A percentile compares a stretch with the other conserved stretches of the same genome.
Evolutionary conservation across 345 rosid genomes (phyloP).

Genomic region (Camelina neglecta): DNA sequence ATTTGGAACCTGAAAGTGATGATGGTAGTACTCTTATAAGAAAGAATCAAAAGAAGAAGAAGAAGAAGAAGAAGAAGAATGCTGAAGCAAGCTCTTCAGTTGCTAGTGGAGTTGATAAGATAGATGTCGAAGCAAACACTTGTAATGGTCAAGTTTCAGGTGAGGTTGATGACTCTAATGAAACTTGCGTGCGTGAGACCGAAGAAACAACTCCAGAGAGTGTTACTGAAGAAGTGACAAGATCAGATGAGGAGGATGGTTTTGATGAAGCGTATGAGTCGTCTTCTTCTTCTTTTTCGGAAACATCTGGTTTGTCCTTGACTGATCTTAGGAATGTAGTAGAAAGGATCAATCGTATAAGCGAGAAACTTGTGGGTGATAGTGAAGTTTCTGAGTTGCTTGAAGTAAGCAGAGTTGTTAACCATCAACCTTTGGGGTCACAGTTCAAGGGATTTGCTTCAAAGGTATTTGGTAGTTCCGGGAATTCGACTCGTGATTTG

Average conservation of each 20-base stretch:
- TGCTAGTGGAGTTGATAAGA: slow-evolving; percentile 13
- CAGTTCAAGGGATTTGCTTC: slow-evolving; percentile 38
- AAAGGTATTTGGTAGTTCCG: slow-evolving; percentile 22
- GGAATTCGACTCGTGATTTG: not conserved
- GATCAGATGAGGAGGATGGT: slow-evolving; percentile 6
- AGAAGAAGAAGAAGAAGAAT: slow-evolving; percentile 26
- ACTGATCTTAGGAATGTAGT: slow-evolving; percentile 36
- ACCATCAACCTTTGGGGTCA: slow-evolving; percentile 38
- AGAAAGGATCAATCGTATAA: slow-evolving; percentile 20
- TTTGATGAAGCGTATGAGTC: slow-evolving; percentile 32
- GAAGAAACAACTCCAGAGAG: not conserved
- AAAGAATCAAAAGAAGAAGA: slow-evolving; percentile 9
- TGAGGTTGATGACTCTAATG: not conserved
- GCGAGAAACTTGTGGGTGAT: not conserved
- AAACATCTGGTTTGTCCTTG: not conserved
- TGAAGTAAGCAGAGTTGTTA: slow-evolving; percentile 38
- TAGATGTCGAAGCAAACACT: slow-evolving; percentile 19
- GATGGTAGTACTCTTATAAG: slow-evolving; percentile 17
- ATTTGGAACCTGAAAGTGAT: slow-evolving; percentile 40
- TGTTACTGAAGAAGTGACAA: slow-evolving; percentile 14
- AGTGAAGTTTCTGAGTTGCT: slow-evolving; percentile 32
- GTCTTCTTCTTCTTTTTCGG: slow-evolving; percentile 25
- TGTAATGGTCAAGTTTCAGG: slow-evolving; percentile 10
- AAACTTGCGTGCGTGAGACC: not conserved
- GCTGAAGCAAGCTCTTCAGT: not conserved